Evolutionary conservation across 495 filamentous ascomycete species (phyloP).

Genomic region (Hyaloscypha variabilis): DNA sequence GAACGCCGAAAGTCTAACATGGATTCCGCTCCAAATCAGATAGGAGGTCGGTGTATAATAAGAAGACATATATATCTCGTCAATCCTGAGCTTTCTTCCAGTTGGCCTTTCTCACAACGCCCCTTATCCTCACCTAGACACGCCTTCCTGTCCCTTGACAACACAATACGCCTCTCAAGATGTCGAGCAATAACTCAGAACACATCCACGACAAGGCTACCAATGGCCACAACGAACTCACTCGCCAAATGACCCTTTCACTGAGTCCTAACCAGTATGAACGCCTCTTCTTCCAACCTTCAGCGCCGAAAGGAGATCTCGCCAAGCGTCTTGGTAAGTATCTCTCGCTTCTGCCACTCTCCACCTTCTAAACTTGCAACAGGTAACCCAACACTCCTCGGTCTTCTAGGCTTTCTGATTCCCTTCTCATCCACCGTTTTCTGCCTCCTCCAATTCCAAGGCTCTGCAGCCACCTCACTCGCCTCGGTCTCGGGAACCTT

Average conservation of each 20-base stretch:
- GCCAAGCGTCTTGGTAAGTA: constrained; percentile 20
- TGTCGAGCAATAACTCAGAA: too few species aligned
- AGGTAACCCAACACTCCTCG: constrained; percentile 25
- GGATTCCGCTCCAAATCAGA: too few species aligned
- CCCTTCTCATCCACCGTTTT: constrained; percentile 16
- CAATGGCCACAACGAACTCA: constrained; percentile 10
- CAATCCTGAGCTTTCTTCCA: too few species aligned
- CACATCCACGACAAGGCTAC: background rate
- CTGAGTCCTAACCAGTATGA: constrained; percentile 22
- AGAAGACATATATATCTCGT: too few species aligned
- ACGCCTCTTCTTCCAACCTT: constrained; percentile 26
- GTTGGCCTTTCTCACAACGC: too few species aligned
- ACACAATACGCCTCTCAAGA: too few species aligned
- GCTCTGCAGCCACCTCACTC: constrained; percentile 3
- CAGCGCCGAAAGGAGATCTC: constrained; percentile 17
- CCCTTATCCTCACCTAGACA: too few species aligned
- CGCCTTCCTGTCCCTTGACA: too few species aligned
- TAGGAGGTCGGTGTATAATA: too few species aligned
- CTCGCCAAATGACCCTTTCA: constrained; percentile 15
- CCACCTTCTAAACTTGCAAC: background rate
- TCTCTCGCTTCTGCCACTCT: background rate
- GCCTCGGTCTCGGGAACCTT: constrained; percentile 43
- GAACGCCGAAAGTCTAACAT: too few species aligned
- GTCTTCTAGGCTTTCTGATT: constrained; percentile 19
- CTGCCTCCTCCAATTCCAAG: constrained; percentile 22